These are phyloP conservation scores for Talaromyces sp. DNA, from an alignment of 2,329 filamentous ascomycete genomes.

Conservation along the genomic window DNA sequence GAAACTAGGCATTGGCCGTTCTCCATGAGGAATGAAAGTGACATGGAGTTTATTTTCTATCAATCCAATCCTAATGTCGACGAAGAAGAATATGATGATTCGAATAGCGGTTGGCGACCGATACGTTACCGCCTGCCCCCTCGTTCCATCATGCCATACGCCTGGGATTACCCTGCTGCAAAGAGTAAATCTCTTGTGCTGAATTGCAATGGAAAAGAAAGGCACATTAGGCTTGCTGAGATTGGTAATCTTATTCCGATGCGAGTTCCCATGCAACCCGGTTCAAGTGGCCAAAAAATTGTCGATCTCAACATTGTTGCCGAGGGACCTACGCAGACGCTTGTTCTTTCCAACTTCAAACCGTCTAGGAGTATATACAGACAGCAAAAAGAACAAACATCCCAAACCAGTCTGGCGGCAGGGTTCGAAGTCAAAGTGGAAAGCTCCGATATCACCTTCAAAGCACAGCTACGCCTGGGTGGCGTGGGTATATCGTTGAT, in stretches of 20 bases:
- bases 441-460: conserved; percentile 82
- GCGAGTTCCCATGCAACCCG: conserved; percentile 68
- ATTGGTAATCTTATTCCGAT: conserved; percentile 95
- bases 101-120: conserved; percentile 78
- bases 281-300: conserved; percentile 67
- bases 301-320: conserved; percentile 96
- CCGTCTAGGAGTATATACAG: conserved; percentile 87
- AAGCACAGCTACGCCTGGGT: conserved; percentile 78
- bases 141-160: conserved; percentile 97
- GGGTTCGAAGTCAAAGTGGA: conserved; percentile 93
- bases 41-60: conserved; percentile 93
- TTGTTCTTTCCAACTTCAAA: conserved; percentile 92
- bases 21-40: conserved; percentile 97
- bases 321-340: conserved; percentile 88
- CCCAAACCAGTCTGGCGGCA: conserved; percentile 55
- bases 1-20: conserved; percentile 97
- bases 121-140: conserved; percentile 88
- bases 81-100: conserved; percentile 72
- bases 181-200: conserved; percentile 92
- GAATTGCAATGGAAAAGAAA: conserved; percentile 69
- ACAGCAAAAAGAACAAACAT: conserved; percentile 52
- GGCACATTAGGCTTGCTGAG: conserved; percentile 90
- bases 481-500: conserved; percentile 91
- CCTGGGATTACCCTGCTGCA: conserved; percentile 98
- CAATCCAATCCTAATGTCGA: conserved; percentile 90